These are phyloP conservation scores for Teratosphaeria nubilosa DNA, from an alignment of 2,329 filamentous ascomycete species.

Conservation along the genomic window DNA sequence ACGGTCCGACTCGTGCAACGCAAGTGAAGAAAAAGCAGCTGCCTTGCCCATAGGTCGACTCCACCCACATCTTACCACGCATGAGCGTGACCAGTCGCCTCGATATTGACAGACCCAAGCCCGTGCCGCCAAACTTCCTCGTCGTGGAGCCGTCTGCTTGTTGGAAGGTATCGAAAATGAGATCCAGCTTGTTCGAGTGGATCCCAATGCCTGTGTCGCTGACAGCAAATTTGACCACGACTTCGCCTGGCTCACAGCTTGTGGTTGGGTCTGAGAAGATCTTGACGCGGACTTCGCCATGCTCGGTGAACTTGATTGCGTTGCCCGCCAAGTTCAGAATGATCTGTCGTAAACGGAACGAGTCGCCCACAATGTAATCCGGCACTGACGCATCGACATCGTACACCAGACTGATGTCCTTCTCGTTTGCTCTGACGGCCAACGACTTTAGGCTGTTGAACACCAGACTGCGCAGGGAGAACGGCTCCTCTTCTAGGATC, in stretches of 20 bases:
- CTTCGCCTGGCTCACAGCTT: slow-evolving; percentile 61
- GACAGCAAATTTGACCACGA: slow-evolving; percentile 91
- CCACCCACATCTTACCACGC: slow-evolving; percentile 94
- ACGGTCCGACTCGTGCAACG: slow-evolving; percentile 71
- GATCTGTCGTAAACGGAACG: slow-evolving; percentile 90
- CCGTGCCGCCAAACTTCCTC: slow-evolving; percentile 88
- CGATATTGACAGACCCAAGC: slow-evolving; percentile 87
- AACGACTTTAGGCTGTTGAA: slow-evolving; percentile 96
- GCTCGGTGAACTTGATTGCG: slow-evolving; percentile 97
- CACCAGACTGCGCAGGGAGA: slow-evolving; percentile 84
- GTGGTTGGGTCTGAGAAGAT: slow-evolving; percentile 63
- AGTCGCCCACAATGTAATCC: slow-evolving; percentile 91
- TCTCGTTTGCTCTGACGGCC: slow-evolving; percentile 95
- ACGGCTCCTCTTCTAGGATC: slow-evolving; percentile 97
- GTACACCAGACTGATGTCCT: slow-evolving; percentile 84
- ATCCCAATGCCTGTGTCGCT: slow-evolving; percentile 96
- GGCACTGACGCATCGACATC: slow-evolving; percentile 88
- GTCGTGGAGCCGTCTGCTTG: slow-evolving; percentile 97
- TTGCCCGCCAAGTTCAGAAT: slow-evolving; percentile 96
- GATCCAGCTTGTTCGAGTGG: slow-evolving; percentile 83
- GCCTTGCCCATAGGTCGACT: slow-evolving; percentile 80
- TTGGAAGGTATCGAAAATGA: slow-evolving; percentile 98
- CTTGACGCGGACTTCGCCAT: slow-evolving; percentile 90
- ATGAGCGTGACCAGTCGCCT: slow-evolving; percentile 91
- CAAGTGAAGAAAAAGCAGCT: slow-evolving; percentile 97